Evolutionary conservation across 2,329 filamentous ascomycete species (phyloP).

Genomic region (Fusarium penzigii): DNA sequence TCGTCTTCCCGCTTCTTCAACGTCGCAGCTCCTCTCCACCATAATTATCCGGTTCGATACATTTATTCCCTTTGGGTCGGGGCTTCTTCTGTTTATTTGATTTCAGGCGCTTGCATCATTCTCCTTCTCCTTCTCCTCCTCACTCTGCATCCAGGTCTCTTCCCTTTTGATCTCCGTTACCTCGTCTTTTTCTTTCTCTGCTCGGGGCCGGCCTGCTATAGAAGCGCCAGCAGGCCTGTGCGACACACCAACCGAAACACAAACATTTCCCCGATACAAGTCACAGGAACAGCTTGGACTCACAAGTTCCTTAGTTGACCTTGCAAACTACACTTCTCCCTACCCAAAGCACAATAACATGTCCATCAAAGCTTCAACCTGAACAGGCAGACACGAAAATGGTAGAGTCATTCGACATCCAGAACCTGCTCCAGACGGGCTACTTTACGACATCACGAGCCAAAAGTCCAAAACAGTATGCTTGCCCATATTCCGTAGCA

Average conservation of each 20-base stretch:
- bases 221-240: constrained; percentile 23
- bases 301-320: constrained; percentile 2
- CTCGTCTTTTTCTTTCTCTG: constrained; percentile 4
- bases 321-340: constrained; percentile 8
- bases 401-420: constrained; percentile 46
- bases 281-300: background rate
- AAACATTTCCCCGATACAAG: background rate
- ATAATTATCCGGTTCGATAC: background rate
- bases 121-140: no score
- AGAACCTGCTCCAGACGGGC: constrained; percentile 50
- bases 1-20: constrained; percentile 7
- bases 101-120: no score
- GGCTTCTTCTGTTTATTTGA: background rate
- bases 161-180: background rate
- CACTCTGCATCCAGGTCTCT: no score
- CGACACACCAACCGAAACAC: constrained; percentile 18
- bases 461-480: constrained; percentile 33
- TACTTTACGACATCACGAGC: constrained; percentile 52
- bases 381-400: constrained; percentile 36
- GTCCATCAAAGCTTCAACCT: constrained; percentile 14
- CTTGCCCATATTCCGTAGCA: constrained; percentile 1
- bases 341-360: constrained; percentile 22
- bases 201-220: constrained; percentile 4
- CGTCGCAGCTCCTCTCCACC: no score
- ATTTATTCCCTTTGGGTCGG: background rate